Conservation (phyloP, 805 yeast genomes). For the Candida silvicultrix region DNA sequence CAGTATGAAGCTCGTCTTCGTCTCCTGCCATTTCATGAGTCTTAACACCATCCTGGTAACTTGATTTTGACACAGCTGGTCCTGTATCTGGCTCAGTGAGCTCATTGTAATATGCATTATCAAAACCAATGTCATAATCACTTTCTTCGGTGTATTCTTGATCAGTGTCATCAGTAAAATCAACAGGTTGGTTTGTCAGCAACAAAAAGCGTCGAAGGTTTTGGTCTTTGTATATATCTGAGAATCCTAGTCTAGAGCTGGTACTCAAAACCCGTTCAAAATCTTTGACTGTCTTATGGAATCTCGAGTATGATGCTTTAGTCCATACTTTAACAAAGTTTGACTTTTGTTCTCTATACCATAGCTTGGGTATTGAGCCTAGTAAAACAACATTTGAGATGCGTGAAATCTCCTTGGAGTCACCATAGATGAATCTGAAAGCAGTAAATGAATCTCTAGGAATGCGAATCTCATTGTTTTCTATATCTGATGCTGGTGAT, state of each 20-base stretch:
- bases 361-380: conserved; percentile 53
- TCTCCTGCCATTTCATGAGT: background rate
- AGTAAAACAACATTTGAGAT: conserved; percentile 42
- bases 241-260: conserved; percentile 4
- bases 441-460: conserved; percentile 58
- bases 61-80: background rate
- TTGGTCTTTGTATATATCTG: background rate
- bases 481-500: background rate
- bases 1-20: background rate
- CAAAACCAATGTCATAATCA: background rate
- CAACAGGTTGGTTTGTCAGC: background rate
- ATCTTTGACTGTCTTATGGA: conserved; percentile 1
- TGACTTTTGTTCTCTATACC: conserved; percentile 37
- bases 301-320: background rate
- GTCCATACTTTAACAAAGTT: conserved; percentile 8
- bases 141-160: background rate
- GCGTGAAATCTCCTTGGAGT: conserved; percentile 40
- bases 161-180: background rate
- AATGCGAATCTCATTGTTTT: conserved; percentile 16
- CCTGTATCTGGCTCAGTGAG: too few relatives aligned
- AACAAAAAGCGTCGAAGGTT: background rate
- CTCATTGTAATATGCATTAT: background rate
- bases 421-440: conserved; percentile 48
- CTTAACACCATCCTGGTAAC: background rate
- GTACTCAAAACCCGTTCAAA: conserved; percentile 2